Evolutionary conservation across 164 flowering plant species (phyloP).

Genomic region (Tetrastigma voinierianum): DNA sequence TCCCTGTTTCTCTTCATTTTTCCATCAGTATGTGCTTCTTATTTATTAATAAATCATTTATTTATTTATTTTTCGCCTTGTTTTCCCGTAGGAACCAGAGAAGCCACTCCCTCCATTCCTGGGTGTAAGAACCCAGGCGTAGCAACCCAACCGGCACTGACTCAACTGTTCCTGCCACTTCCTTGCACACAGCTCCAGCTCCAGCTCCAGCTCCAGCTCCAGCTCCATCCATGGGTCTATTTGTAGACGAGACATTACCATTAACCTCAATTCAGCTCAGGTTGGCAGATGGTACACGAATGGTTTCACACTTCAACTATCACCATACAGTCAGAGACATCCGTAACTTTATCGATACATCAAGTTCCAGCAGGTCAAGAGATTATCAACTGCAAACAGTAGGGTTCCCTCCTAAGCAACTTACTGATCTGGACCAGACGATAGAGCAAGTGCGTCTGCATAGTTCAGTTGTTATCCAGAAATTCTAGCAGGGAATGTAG

Average conservation of each 20-base stretch:
- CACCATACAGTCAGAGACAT: conserved; percentile 76
- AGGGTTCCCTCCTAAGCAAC: conserved; percentile 91
- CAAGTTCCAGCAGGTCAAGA: conserved; percentile 59
- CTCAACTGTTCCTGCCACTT: conserved; percentile 22
- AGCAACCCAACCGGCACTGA: conserved; percentile 23
- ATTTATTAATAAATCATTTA: no score
- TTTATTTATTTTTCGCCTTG: neutral
- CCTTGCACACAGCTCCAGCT: conserved; percentile 39
- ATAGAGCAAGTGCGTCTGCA: conserved; percentile 90
- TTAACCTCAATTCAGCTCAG: conserved; percentile 83
- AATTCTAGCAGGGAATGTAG: conserved; percentile 36
- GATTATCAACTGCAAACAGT: conserved; percentile 68
- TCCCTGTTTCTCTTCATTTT: neutral
- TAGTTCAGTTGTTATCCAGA: conserved; percentile 88
- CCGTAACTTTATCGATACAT: conserved; percentile 75
- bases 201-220: no score
- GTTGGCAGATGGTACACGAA: conserved; percentile 82
- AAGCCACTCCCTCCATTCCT: conserved; percentile 52
- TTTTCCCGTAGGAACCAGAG: conserved; percentile 56
- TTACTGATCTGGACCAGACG: conserved; percentile 62
- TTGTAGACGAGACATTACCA: conserved; percentile 59
- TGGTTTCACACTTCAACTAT: conserved; percentile 76
- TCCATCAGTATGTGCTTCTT: neutral
- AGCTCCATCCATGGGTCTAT: conserved; percentile 49
- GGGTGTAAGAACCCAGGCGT: conserved; percentile 64